Base-by-base conservation (phyloP, 257 asterid species). In the Nicotiana tomentosiformis region DNA sequence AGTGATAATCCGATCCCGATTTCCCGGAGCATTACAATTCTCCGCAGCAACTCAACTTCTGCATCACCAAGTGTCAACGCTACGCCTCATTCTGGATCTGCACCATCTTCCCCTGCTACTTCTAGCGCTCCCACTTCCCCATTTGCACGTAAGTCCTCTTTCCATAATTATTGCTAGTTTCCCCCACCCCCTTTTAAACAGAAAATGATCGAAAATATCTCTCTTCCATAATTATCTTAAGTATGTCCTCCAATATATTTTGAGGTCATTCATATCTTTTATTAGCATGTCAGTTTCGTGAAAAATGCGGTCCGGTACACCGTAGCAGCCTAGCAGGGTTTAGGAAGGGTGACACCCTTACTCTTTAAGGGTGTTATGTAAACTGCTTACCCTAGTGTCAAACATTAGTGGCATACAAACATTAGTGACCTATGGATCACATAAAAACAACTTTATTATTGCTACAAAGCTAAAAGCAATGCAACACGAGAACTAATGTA, bases 21-120 rank as follows among this genome's bases (percentile, higher is more conserved):
- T 51, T 64, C 93, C 2, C 82, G 98, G 83, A 88, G 92, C 91
- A 92, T 93, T 84, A 89, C 92, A 51, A 82, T 93, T 64, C 85
- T 91, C 23, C 90, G 91, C 3, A 77, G 86, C 53, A 89, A 84
- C 70, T 77, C 87, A 2, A 30, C 49, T 15, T 60, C 76, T 9
- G 65, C 57, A 26, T 77, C n/a, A 1, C 87, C 85, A 11, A 83
- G 62, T 32, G 87, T 83, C 17, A 70, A 32, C 16, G 84, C 77
- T 11, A 81, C 92, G 69, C 76, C 86, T n/a, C 95, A 83, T 82
- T 88, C 93, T 33, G 87, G 89, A 23, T 85, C 93, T 55, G 49
- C 35, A n/a, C 92, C 94, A 5, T 82, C 94, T 70, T 89, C 98
- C 30, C 96, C 98, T 4, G 84, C 90, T n/a, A 83, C 84, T 80